A percentile compares a stretch with the other conserved stretches of the same genome.
Evolutionary conservation across 352 stramenopile genomes (phyloP).

Genomic region (Globisporangium okanoganense): DNA sequence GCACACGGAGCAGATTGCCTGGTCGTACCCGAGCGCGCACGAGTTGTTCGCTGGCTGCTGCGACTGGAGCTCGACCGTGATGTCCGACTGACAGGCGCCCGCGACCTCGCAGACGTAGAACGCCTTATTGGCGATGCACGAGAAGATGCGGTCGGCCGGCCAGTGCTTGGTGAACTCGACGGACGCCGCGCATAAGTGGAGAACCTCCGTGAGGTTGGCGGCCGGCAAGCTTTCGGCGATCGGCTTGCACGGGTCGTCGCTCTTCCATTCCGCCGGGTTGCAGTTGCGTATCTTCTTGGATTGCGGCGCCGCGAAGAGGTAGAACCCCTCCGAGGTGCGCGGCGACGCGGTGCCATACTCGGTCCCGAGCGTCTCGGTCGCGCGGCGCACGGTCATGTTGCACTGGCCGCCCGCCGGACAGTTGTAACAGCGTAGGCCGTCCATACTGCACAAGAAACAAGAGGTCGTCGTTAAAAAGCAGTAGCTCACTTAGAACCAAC

Average conservation of each 20-base stretch:
- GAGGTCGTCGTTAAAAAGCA: background rate
- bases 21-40: constrained; percentile 47
- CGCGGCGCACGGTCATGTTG: constrained; percentile 46
- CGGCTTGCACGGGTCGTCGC: constrained; percentile 44
- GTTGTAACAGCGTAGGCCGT: constrained; percentile 49
- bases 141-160: constrained; percentile 49
- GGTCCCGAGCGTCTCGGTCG: constrained; percentile 37
- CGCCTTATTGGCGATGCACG: constrained; percentile 42
- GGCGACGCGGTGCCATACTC: constrained; percentile 52
- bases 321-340: constrained; percentile 50
- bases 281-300: constrained; percentile 32
- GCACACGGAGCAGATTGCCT: constrained; percentile 72
- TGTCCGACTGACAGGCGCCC: constrained; percentile 40
- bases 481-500: background rate
- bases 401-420: constrained; percentile 47
- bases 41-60: constrained; percentile 21
- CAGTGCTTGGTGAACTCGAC: constrained; percentile 51
- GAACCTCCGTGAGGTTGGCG: constrained; percentile 27
- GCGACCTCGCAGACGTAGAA: constrained; percentile 69
- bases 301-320: constrained; percentile 44
- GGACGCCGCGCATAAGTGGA: constrained; percentile 33
- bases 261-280: constrained; percentile 36
- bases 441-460: constrained; percentile 31
- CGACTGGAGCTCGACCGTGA: constrained; percentile 34
- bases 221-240: constrained; percentile 12